Base-by-base conservation (phyloP, 306 rosid species). In the Datisca glomerata region DNA sequence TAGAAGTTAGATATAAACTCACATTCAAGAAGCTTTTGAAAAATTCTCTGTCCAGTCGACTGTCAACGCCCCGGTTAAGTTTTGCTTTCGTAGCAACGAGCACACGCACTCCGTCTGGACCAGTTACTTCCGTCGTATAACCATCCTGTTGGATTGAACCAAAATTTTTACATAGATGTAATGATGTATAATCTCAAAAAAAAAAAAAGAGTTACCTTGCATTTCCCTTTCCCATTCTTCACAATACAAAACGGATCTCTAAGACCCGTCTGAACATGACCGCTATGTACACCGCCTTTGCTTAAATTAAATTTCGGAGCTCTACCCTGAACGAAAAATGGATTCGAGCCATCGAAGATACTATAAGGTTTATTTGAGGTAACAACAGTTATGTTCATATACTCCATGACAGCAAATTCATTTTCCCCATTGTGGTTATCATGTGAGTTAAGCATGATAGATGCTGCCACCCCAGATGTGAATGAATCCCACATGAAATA, bases 401-500 rank as follows among this genome's bases (percentile, higher is more conserved):
- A 89, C 59, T 72, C 65, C 93, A 84, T 74, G 59, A 71, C 81
- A 14, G 98, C 77, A 70, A 80, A 84, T 53, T 84, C 93, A 69
- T 89, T 89, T 55, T 74, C 70, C 8, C 89, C 83, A 7, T 66
- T 12, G 3, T 28, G 27, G n/a, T n/a, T n/a, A 14, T 65, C 59
- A 34, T 57, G 51, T 21, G 74, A 50, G 58, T 80, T 84, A 8
- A 72, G 68, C 91, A 84, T 89, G 69, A 55, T 77, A 37, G 98
- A 84, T 34, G 61, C 35, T 3, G 98, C 98, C 36, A 89, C 70
- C 35, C 95, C 95, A 61, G 86, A 43, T 43, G 76, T 53, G 43
- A 83, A 83, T 12, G 95, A 74, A 55, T 84, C 98, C 98, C 98
- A 89, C 93, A 84, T 72, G 43, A 75, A 89, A 66, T 83, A 80